phyloP scores from a whole-genome alignment of 768 basidiomycete species.

The Boletus coccyginus region DNA sequence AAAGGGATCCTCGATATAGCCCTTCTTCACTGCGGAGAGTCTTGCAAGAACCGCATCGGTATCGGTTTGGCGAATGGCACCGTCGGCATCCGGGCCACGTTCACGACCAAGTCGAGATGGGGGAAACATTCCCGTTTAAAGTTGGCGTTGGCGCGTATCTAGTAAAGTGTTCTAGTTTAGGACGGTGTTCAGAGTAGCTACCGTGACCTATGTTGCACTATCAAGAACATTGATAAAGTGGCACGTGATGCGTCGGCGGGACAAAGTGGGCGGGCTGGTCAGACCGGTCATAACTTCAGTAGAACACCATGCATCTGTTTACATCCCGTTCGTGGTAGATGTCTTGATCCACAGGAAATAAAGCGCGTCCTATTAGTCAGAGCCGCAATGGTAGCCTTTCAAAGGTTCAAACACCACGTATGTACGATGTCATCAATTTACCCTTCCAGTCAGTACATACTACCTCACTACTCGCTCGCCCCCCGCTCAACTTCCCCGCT shows the following conservation, averaged over 20 bases:
- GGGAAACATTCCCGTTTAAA: slow-evolving; percentile 6
- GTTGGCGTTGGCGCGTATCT: not conserved
- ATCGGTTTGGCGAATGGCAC: slow-evolving; percentile 74
- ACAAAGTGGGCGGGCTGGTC: no score
- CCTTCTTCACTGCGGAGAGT: slow-evolving; percentile 76
- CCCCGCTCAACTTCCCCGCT: not conserved
- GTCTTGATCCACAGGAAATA: not conserved
- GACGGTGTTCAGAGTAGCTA: no score
- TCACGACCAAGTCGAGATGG: slow-evolving; percentile 15
- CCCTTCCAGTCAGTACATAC: not conserved
- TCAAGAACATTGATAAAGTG: no score
- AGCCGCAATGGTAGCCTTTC: no score
- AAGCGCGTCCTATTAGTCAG: no score
- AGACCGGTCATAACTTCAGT: no score
- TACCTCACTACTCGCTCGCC: not conserved
- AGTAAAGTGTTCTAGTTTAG: not conserved
- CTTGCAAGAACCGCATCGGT: slow-evolving; percentile 81
- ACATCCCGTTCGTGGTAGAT: no score
- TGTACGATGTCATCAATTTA: no score
- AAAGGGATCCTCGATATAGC: slow-evolving; percentile 81
- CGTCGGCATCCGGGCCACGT: slow-evolving; percentile 46
- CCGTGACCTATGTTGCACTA: no score
- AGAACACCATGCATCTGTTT: no score
- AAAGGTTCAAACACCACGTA: not conserved
- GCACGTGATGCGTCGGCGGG: no score